Evolutionary conservation across 257 asterid genomes (phyloP).

Genomic region (Thymus quinquecostatus): DNA sequence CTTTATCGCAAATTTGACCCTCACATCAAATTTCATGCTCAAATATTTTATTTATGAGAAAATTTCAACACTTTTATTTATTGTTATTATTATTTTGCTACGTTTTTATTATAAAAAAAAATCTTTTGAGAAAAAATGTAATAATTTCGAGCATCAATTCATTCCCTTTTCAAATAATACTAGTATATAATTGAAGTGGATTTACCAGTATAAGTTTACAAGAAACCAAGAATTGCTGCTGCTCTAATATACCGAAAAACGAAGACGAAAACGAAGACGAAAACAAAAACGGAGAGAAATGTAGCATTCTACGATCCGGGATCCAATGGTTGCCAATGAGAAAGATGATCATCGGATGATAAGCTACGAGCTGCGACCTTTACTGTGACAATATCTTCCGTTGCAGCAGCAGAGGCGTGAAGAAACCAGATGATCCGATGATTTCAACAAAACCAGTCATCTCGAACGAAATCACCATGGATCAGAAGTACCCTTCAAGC

Average conservation of each 20-base stretch:
- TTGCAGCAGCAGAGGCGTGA: background rate
- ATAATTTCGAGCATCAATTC: background rate
- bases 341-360: background rate
- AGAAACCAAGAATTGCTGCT: background rate
- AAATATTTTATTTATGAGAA: no score
- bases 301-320: background rate
- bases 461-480: no score
- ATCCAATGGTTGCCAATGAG: background rate
- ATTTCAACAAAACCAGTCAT: no score
- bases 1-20: background rate
- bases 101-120: no score
- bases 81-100: no score
- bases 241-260: no score
- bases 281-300: background rate
- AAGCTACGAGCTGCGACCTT: background rate
- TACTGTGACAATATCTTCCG: background rate
- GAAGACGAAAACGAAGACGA: background rate
- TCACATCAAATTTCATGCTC: background rate
- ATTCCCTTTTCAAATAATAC: background rate
- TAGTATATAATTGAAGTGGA: background rate
- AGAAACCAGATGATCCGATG: no score
- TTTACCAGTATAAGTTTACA: background rate
- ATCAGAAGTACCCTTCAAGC: conserved; percentile 77
- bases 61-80: no score
- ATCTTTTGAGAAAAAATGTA: no score